Conservation (phyloP, 2,329 filamentous ascomycete genomes). For the Aspergillus sclerotialis region DNA sequence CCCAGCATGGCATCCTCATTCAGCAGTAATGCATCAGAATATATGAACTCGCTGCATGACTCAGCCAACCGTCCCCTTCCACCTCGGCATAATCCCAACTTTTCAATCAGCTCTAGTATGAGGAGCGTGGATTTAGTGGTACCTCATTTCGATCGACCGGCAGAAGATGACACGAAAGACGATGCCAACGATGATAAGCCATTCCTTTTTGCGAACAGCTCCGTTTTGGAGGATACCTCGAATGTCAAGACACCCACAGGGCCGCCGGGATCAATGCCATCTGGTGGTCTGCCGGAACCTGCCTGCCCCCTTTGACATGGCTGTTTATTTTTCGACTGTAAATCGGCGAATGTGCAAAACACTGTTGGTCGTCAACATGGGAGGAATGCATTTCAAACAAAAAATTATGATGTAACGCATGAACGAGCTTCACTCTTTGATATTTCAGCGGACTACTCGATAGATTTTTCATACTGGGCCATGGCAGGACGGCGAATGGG, state of each 20-base stretch:
- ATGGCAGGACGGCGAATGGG: not conserved
- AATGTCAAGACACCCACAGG: constrained; percentile 8
- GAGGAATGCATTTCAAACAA: not conserved
- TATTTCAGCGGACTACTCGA: not conserved
- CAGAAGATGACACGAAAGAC: constrained; percentile 9
- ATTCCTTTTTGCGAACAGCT: constrained; percentile 22
- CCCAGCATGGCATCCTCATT: constrained; percentile 33
- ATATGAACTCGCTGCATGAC: constrained; percentile 21
- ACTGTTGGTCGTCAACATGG: not conserved
- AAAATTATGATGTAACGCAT: not conserved
- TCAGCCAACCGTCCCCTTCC: constrained; percentile 28
- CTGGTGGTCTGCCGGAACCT: too few relatives aligned
- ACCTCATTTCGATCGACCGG: constrained; percentile 24
- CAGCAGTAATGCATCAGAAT: constrained; percentile 29
- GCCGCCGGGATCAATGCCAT: too few relatives aligned
- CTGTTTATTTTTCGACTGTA: too few relatives aligned
- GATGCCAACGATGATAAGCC: constrained; percentile 17
- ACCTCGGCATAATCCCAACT: constrained; percentile 34
- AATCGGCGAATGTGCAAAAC: too few relatives aligned
- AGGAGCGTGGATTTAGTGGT: constrained; percentile 36
- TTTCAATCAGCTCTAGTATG: constrained; percentile 21
- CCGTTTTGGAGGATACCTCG: constrained; percentile 18
- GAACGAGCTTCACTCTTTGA: not conserved
- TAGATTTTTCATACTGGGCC: not conserved
- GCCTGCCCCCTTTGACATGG: too few relatives aligned